Conservation (phyloP, 495 filamentous ascomycete genomes). For the Penicillium ucsense region DNA sequence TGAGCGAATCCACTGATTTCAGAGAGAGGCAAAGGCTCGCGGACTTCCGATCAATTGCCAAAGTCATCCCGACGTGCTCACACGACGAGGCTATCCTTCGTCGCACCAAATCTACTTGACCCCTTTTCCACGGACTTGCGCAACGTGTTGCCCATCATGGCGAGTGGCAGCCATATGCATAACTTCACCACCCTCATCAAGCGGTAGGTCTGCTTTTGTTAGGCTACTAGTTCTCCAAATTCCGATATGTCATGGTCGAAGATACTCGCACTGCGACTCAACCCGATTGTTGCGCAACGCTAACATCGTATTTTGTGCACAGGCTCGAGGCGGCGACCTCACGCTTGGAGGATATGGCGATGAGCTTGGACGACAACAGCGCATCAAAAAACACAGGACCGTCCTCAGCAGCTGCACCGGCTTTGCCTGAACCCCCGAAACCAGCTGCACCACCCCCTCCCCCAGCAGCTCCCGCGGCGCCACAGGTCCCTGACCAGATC, state of each 20-base stretch:
- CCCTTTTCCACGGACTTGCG: slow-evolving; percentile 2
- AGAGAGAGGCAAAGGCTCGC: no score
- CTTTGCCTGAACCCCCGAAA: slow-evolving; percentile 27
- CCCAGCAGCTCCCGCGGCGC: slow-evolving; percentile 37
- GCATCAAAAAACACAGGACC: slow-evolving; percentile 37
- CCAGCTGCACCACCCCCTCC: slow-evolving; percentile 26
- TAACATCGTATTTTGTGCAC: slow-evolving; percentile 18
- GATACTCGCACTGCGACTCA: no score
- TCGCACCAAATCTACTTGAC: background rate
- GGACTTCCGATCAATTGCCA: no score
- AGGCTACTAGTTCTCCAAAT: background rate
- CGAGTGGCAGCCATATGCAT: slow-evolving; percentile 65
- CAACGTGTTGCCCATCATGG: slow-evolving; percentile 38
- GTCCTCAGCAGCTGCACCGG: slow-evolving; percentile 27
- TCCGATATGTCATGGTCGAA: background rate
- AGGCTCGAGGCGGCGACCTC: slow-evolving; percentile 98
- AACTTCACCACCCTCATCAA: slow-evolving; percentile 97
- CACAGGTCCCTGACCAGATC: slow-evolving; percentile 63
- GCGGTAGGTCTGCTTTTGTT: slow-evolving; percentile 50
- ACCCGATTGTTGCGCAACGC: background rate
- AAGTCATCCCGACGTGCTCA: no score
- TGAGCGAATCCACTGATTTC: no score
- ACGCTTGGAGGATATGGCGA: slow-evolving; percentile 89
- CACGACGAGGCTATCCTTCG: background rate
- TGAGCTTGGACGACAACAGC: slow-evolving; percentile 50